These are phyloP conservation scores for Apiospora koreana DNA, from an alignment of 2,329 filamentous ascomycete species.

Conservation along the genomic window DNA sequence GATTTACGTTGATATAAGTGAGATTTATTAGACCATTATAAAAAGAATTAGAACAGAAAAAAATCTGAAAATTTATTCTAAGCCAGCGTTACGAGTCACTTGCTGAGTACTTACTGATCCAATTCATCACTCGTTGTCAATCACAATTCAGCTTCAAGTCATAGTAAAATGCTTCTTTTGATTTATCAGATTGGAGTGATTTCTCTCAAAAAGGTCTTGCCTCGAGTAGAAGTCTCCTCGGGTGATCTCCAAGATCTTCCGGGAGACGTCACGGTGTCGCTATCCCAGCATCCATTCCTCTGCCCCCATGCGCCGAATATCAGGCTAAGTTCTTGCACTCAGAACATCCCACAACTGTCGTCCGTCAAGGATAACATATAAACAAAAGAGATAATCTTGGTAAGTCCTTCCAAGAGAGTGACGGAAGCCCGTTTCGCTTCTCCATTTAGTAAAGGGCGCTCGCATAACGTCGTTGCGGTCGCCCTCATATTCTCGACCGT, in stretches of 20 bases:
- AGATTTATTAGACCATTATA: neutral
- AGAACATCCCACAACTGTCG: neutral
- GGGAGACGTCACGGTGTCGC: constrained; percentile 9
- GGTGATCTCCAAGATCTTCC: constrained; percentile 14
- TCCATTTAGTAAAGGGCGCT: neutral
- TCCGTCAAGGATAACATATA: neutral
- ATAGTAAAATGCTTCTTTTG: constrained; percentile 7
- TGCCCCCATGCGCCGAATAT: neutral
- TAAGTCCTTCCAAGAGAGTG: constrained; percentile 10
- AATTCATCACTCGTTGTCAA: neutral
- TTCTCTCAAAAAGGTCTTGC: constrained; percentile 25
- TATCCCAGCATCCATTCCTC: neutral
- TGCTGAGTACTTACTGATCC: neutral
- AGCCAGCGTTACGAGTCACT: neutral
- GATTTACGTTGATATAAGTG: neutral
- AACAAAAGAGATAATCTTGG: neutral
- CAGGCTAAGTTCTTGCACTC: neutral
- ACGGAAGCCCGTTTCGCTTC: neutral
- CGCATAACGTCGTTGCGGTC: neutral
- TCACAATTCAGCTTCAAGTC: neutral
- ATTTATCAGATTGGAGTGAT: constrained; percentile 26
- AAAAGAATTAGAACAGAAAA: neutral
- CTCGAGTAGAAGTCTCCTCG: constrained; percentile 24
- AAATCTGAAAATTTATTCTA: neutral
- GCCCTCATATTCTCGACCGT: neutral